Base-by-base conservation (phyloP, 1,284 basidiomycete genomes). In the Sporisorium reilianum region DNA sequence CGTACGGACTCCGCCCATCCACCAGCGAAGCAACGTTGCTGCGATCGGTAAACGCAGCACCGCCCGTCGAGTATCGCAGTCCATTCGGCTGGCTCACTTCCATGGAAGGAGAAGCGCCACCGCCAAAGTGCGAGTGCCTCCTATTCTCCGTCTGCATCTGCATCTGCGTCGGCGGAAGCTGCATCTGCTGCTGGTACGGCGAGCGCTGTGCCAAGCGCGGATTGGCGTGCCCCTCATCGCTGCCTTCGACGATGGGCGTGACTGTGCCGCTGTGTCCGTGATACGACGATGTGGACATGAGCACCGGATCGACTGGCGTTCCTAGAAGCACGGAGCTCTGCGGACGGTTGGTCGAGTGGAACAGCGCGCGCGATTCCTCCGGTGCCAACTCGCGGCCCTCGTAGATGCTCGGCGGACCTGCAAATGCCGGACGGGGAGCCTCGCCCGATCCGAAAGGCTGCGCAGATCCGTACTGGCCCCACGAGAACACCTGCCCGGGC, bases 401-500 rank as follows among this genome's bases (percentile, higher is more conserved):
- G 48, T 73, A 80, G 50, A 80, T 77, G 55, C 79, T 80, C 0
- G 64, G 65, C 11, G 80, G 80, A 36, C 80, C 78, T 7, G 77
- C 80, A 46, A 80, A 81, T 2, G 78, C 78, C 0, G 71, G 65
- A 26, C 77, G 59, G 1, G 68, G 70, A 8, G 64, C 55, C 16
- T 61, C 59, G 38, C 53, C 52, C n/a, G 57, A 55, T 7, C 72
- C 71, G 26, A 75, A 70, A 1, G 72, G 64, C 32, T 77, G 77
- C 3, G 64, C 73, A n/a, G 72, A 73, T 16, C 78, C 80, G 40
- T 69, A 73, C 42, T 75, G 58, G 4, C 75, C 71, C 78, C 77
- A 81, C 14, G 67, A 68, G 44, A 79, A 80, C 9, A 80, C 44
- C 41, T 79, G 78, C 14, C 80, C 80, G 18, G 80, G 78, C 14